These are phyloP conservation scores for Mariannaea sp. DNA, from an alignment of 2,329 filamentous ascomycete genomes.

Conservation along the genomic window DNA sequence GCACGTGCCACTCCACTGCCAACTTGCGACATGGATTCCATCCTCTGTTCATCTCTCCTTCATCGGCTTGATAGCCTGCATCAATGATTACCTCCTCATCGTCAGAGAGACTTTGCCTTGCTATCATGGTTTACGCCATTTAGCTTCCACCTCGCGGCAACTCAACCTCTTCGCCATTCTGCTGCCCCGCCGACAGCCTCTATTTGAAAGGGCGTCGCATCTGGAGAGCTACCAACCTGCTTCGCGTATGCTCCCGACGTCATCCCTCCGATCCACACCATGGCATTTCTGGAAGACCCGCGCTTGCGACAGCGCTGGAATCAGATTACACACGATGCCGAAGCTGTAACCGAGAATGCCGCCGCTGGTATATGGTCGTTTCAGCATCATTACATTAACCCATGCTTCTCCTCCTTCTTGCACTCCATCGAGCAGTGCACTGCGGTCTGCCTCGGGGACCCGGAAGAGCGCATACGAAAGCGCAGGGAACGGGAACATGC, in stretches of 20 bases:
- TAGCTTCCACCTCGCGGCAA: background rate
- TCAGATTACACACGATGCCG: constrained; percentile 87
- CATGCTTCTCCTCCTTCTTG: constrained; percentile 73
- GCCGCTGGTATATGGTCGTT: constrained; percentile 90
- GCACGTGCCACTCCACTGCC: constrained; percentile 35
- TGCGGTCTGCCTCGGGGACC: constrained; percentile 70
- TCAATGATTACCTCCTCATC: constrained; percentile 24
- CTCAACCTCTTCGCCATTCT: background rate
- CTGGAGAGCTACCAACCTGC: background rate
- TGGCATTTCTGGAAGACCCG: constrained; percentile 76
- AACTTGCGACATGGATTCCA: constrained; percentile 22
- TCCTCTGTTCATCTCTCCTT: constrained; percentile 27
- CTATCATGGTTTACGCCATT: constrained; percentile 27
- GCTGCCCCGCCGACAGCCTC: background rate
- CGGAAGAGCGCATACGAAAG: constrained; percentile 74
- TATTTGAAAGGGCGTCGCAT: background rate
- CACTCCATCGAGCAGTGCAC: constrained; percentile 74
- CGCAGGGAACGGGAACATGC: constrained; percentile 65
- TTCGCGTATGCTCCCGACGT: constrained; percentile 35
- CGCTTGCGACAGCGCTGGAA: constrained; percentile 93
- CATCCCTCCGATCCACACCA: constrained; percentile 42
- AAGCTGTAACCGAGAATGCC: constrained; percentile 88
- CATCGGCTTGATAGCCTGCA: constrained; percentile 17
- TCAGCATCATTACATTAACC: constrained; percentile 81
- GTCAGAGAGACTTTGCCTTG: constrained; percentile 4